phyloP scores from a whole-genome alignment of 176 grass and related monocot species.

The Pontederia paniculata region DNA sequence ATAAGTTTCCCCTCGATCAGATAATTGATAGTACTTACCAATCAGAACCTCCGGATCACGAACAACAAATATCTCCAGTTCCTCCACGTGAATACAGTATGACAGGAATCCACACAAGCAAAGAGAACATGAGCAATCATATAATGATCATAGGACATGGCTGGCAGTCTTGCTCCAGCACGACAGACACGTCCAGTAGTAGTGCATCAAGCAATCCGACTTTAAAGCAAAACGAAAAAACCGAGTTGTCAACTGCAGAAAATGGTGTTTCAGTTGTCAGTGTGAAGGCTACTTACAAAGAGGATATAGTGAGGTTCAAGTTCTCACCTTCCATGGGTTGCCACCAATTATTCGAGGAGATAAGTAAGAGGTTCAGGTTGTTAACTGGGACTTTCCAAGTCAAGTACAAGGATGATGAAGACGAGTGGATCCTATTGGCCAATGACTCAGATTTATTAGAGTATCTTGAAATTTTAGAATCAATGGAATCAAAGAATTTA shows the following conservation, averaged over 20 bases:
- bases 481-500: slow-evolving; percentile 33
- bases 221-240: slow-evolving; percentile 37
- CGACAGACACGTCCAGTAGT: slow-evolving; percentile 62
- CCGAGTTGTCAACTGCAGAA: background rate
- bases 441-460: slow-evolving; percentile 74
- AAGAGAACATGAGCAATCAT: slow-evolving; percentile 14
- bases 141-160: slow-evolving; percentile 26
- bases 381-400: slow-evolving; percentile 47
- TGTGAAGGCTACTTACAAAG: slow-evolving; percentile 73
- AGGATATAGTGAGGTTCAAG: slow-evolving; percentile 73
- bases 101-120: background rate
- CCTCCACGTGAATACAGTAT: slow-evolving; percentile 28
- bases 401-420: slow-evolving; percentile 90
- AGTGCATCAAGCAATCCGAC: slow-evolving; percentile 63
- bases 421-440: slow-evolving; percentile 80
- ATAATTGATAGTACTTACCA: too few relatives aligned
- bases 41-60: too few relatives aligned
- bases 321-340: slow-evolving; percentile 52
- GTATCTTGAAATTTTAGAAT: slow-evolving; percentile 69
- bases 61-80: background rate
- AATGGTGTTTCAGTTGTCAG: slow-evolving; percentile 28
- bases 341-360: slow-evolving; percentile 51
- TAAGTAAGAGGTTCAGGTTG: slow-evolving; percentile 75
- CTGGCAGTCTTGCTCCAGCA: slow-evolving; percentile 55
- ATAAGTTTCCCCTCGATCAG: background rate